Evolutionary conservation across 306 rosid species (phyloP).

Genomic region (Vigna mungo): DNA sequence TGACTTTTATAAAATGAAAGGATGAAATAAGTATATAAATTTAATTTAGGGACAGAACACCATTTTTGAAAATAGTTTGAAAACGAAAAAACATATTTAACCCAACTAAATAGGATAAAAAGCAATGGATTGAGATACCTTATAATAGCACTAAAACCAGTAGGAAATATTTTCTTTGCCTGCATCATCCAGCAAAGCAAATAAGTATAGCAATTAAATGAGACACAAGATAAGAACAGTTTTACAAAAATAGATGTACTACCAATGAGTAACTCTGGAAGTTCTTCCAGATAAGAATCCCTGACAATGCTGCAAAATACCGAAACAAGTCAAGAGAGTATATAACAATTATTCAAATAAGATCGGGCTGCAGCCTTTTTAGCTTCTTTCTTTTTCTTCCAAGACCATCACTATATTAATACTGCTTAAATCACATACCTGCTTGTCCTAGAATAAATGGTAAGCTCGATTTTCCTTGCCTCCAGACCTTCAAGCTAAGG

Average conservation of each 20-base stretch:
- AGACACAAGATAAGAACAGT: background rate
- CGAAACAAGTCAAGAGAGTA: constrained; percentile 31
- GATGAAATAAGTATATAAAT: too few relatives aligned
- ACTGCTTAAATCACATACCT: constrained; percentile 54
- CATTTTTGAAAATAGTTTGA: too few relatives aligned
- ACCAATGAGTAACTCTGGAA: constrained; percentile 75
- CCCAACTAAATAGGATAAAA: background rate
- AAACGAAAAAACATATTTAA: too few relatives aligned
- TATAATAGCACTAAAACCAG: constrained; percentile 65
- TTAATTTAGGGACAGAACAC: too few relatives aligned
- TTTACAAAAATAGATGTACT: constrained; percentile 35
- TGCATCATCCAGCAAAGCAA: constrained; percentile 47
- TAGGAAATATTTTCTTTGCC: constrained; percentile 82
- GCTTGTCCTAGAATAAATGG: constrained; percentile 94
- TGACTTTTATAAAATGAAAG: too few relatives aligned
- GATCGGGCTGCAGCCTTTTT: constrained; percentile 27
- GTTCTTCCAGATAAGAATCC: constrained; percentile 79
- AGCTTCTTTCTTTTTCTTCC: background rate
- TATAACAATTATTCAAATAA: constrained; percentile 19
- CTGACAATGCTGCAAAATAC: constrained; percentile 67
- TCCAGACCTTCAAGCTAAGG: constrained; percentile 91
- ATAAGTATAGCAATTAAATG: constrained; percentile 29
- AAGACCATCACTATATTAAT: constrained; percentile 9
- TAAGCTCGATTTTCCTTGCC: constrained; percentile 87
- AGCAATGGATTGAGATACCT: constrained; percentile 55